phyloP scores from a whole-genome alignment of 495 filamentous ascomycete species.

The Neurospora tetraspora region DNA sequence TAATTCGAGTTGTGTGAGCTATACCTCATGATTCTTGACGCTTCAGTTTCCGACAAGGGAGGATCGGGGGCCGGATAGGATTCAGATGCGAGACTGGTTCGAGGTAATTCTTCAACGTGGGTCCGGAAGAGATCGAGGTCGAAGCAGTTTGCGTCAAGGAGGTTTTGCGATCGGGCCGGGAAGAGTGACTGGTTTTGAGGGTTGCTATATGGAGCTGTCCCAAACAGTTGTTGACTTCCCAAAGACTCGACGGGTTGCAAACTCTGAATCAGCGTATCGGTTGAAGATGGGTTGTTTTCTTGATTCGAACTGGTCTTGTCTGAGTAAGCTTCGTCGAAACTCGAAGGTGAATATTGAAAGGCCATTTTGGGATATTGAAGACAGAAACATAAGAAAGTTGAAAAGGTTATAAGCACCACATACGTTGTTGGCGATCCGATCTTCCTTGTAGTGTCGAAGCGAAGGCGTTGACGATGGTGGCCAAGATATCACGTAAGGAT shows the following conservation, averaged over 20 bases:
- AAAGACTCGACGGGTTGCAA: conserved; percentile 22
- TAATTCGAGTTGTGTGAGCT: not conserved
- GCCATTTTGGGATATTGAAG: conserved; percentile 19
- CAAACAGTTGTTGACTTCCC: conserved; percentile 12
- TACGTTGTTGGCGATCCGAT: conserved; percentile 16
- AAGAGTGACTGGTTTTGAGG: conserved; percentile 14
- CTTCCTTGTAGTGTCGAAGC: not conserved
- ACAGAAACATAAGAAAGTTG: conserved; percentile 4
- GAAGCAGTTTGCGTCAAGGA: conserved; percentile 25
- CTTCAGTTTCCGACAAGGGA: not conserved
- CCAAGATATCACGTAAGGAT: conserved; percentile 2
- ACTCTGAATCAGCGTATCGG: conserved; percentile 25
- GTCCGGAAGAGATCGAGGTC: conserved; percentile 4
- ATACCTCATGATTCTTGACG: conserved; percentile 34
- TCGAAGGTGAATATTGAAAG: conserved; percentile 17
- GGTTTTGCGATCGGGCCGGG: conserved; percentile 15
- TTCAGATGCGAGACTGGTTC: not conserved
- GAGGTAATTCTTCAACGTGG: not conserved
- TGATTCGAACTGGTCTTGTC: conserved; percentile 32
- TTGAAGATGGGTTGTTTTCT: conserved; percentile 26
- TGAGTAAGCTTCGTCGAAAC: conserved; percentile 35
- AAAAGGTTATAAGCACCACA: conserved; percentile 13
- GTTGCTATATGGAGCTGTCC: conserved; percentile 17
- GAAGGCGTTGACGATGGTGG: not conserved
- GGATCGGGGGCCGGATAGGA: not conserved